Base-by-base conservation (phyloP, 148 eudicot genomes). In the Pharnaceum exiguum region DNA sequence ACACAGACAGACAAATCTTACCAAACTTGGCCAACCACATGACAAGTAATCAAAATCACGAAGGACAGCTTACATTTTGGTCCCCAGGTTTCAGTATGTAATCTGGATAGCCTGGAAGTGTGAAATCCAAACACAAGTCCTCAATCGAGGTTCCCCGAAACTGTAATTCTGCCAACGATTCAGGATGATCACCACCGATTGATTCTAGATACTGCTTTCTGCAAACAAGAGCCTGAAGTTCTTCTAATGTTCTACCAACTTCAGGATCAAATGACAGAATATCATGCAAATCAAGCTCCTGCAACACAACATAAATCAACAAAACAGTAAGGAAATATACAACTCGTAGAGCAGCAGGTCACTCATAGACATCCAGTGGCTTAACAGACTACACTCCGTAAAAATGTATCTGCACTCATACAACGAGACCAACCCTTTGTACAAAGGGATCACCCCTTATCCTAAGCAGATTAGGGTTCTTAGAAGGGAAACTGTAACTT, bases 201-300 rank as follows among this genome's bases (percentile, higher is more conserved):
- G 99, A 86, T 69, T 89, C 89, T 45, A 89, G 65, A 74, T 76
- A 80, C 51, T 81, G 82, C 60, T 89, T 93, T 74, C 90, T 67
- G 74, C 69, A 66, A 54, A 86, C 84, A 42, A 93, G 58, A 40
- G 96, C 96, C 71, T 89, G 99, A 47, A 93, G 37, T 56, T 89
- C 96, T 82, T 68, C 96, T 80, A 93, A 71, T 11, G 82, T 82
- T 81, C 76, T 79, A 52, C 99, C 99, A 58, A 93, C 58, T 71
- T 85, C 96, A 25, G 80, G 71, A 75, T 93, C 99, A 57, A 93
- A 88, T 32, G 90, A 81, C 54, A 80, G 75, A 32, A 93, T 80
- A 71, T 93, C 99, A 70, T 89, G 85, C 83, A 93, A 80, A 82
- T 93, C 96, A 72, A 93, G 96, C 75, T 93, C 99, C 99, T 93